These are phyloP conservation scores for Rhododendron vialii DNA, from an alignment of 148 eudicot genomes.

Conservation along the genomic window DNA sequence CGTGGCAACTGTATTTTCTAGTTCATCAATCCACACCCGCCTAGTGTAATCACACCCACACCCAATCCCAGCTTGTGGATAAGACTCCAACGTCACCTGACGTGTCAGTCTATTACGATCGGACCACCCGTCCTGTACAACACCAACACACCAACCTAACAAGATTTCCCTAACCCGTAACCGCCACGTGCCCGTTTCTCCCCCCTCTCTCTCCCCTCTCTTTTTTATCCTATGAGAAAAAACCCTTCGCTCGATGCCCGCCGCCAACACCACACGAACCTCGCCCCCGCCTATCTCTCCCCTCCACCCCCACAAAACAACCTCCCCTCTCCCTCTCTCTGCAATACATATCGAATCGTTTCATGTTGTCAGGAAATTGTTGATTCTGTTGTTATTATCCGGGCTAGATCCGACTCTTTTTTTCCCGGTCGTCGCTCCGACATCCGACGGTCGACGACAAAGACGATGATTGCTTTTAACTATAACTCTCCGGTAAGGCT, in stretches of 20 bases:
- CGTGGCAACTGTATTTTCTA: background rate
- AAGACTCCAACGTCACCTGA: background rate
- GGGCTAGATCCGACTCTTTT: background rate
- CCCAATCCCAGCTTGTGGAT: background rate
- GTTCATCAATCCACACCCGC: background rate
- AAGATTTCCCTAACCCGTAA: constrained; percentile 26
- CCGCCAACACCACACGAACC: background rate
- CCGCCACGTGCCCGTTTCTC: constrained; percentile 39
- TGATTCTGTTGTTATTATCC: background rate
- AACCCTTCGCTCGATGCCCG: background rate
- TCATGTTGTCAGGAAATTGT: background rate
- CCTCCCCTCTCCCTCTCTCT: background rate
- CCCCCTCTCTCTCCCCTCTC: background rate
- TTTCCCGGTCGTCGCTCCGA: constrained; percentile 12
- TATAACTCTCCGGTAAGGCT: constrained; percentile 12
- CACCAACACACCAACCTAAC: background rate
- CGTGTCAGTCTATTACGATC: background rate
- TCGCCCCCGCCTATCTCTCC: constrained; percentile 6
- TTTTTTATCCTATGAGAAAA: background rate
- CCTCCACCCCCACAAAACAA: background rate
- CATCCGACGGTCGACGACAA: constrained; percentile 1
- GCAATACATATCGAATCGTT: background rate
- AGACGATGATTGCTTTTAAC: constrained; percentile 8
- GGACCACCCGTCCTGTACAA: background rate
- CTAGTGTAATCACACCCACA: background rate